Base-by-base conservation (phyloP, 1,284 basidiomycete genomes). In the Cutaneotrichosporon sp. region DNA sequence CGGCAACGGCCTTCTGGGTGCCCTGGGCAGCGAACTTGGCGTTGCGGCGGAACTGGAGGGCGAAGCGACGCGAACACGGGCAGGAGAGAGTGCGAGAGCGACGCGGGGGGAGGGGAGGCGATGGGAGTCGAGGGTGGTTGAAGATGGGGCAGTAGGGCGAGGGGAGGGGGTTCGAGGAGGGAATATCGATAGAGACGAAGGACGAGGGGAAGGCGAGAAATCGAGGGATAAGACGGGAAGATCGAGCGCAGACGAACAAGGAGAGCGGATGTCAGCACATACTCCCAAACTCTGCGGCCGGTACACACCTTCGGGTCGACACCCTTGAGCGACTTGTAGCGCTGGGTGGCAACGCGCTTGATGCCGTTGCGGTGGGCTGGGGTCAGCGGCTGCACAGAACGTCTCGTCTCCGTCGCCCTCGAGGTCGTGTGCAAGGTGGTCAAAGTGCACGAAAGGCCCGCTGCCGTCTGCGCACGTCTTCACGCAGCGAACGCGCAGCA, bases 341-440 rank as follows among this genome's bases (percentile, higher is more conserved):
- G 83, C 81, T 87, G 84, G 69, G 86, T 86, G 81, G 85, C 83
- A 61, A 90, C 88, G 80, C 84, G 87, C 83, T 89, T 92, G 84
- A 95, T 95, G 79, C 93, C 95, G 85, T 99, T 99, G 70, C 90
- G 88, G 86, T 99, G 95, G 75, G 95, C 93, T 86, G 72, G 20
- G 6, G 42, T 55, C 11, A 55, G 54, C 34, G 24, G 13, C n/a
- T 13, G 29, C 29, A 5, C 29, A 9, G 4, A 13, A 5, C 45
- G 3, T 20, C 24, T 46, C 45, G 5, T 29, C 29, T 29, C 14
- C 14, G 5, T 13, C 14, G n/a, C n/a, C n/a, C n/a, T n/a, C n/a
- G n/a, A n/a, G n/a, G n/a, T n/a, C n/a, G n/a, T n/a, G n/a, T n/a
- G n/a, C n/a, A n/a, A n/a, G n/a, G n/a, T n/a, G n/a, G n/a, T n/a